These are phyloP conservation scores for Claviceps sp. DNA, from an alignment of 2,329 filamentous ascomycete genomes.

Conservation along the genomic window DNA sequence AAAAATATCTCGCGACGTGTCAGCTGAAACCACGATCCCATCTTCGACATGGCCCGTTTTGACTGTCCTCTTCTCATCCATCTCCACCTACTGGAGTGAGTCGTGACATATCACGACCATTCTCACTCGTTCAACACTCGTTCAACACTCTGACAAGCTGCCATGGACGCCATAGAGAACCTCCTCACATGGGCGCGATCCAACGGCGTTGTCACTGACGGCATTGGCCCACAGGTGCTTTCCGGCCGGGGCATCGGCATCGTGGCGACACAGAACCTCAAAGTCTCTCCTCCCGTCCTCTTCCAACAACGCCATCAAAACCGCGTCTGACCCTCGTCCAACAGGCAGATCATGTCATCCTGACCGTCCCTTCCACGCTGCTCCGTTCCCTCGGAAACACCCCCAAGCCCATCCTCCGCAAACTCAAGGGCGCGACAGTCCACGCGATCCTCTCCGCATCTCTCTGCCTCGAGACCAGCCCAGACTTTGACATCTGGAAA, in stretches of 20 bases:
- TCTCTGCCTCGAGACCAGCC: conserved; percentile 39
- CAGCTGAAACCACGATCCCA: neutral
- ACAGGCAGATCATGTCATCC: conserved; percentile 37
- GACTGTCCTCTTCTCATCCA: neutral
- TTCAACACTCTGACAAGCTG: neutral
- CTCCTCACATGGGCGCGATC: conserved; percentile 56
- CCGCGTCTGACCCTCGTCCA: too few species aligned
- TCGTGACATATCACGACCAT: neutral
- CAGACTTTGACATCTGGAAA: conserved; percentile 44
- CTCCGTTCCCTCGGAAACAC: conserved; percentile 53
- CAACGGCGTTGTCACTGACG: conserved; percentile 53
- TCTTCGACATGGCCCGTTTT: conserved; percentile 1
- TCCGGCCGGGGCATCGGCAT: conserved; percentile 67
- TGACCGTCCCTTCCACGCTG: conserved; percentile 49
- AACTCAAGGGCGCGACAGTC: conserved; percentile 40
- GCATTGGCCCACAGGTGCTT: conserved; percentile 52
- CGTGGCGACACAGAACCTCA: conserved; percentile 51
- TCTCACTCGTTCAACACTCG: neutral
- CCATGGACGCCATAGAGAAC: conserved; percentile 20
- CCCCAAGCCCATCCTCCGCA: conserved; percentile 35
- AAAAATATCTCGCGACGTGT: neutral
- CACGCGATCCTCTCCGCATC: conserved; percentile 63
- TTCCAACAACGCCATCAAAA: too few species aligned
- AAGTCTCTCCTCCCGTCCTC: conserved; percentile 29
- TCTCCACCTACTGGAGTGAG: neutral